Base-by-base conservation (phyloP, 1,284 basidiomycete genomes). In the Trichosporon sp. region DNA sequence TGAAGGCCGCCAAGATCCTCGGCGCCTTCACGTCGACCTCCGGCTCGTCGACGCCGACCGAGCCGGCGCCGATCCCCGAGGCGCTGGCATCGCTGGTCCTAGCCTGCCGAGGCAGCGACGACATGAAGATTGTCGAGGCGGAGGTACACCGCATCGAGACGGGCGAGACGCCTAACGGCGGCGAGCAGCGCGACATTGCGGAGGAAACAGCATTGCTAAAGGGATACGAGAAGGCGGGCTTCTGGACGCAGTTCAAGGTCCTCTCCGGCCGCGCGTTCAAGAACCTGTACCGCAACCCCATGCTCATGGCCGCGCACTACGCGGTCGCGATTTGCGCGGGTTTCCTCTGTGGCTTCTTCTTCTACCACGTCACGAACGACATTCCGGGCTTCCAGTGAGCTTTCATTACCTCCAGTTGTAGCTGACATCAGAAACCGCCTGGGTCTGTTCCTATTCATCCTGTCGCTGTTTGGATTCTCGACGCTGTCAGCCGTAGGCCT, bases 221-320 rank as follows among this genome's bases (percentile, higher is more conserved):
- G 32, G 90, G 90, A 2, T 87, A 91, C 74, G 89, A 89, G 79
- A 86, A 92, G 64, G 95, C 94, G 3, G 88, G 85, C 66, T 92
- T 89, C 84, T 84, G 84, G 64, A 94, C 89, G 21, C 95, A 99
- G 81, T 96, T 99, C 77, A 86, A 85, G 74, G 93, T 98, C 66
- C 80, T 99, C 71, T 95, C 91, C 73, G 93, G 94, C 23, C 81
- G 95, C 64, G 94, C 95, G n/a, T 99, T 98, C 84, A 98, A 98
- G 86, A 98, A 98, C 76, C 80, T 98, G 65, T 94, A 95, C 77
- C 69, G 95, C 36, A 94, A 99, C 75, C 95, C 95, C 0, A 89
- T 94, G 63, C 81, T 98, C 61, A 85, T 99, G 83, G 85, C 88
- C 10, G 88, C 93, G 3, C 95, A 99, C 81, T 99, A 98, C 80